These are phyloP conservation scores for Trichophyton schoenleinii DNA, from an alignment of 2,329 filamentous ascomycete genomes.

Conservation along the genomic window DNA sequence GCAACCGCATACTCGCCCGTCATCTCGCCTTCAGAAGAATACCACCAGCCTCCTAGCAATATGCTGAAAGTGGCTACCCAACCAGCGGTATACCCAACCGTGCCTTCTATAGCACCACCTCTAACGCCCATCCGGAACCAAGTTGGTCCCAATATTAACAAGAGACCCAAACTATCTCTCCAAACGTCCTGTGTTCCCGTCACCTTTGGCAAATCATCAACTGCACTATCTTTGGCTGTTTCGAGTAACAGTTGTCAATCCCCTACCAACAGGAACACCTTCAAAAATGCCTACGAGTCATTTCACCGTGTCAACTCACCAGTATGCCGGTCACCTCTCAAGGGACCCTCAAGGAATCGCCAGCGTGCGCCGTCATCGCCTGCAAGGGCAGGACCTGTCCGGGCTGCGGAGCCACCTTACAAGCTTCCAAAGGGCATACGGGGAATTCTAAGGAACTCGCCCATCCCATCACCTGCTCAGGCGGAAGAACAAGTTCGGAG, in stretches of 20 bases:
- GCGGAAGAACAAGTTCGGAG: constrained; percentile 19
- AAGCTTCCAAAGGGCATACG: constrained; percentile 33
- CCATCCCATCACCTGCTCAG: constrained; percentile 10
- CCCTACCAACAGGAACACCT: constrained; percentile 50
- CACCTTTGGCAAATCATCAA: constrained; percentile 43
- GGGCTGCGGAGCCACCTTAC: constrained; percentile 22
- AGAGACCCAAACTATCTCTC: constrained; percentile 48
- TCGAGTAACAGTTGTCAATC: constrained; percentile 39
- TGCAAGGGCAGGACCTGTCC: background rate
- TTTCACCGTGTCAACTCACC: constrained; percentile 24
- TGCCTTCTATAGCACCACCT: constrained; percentile 10
- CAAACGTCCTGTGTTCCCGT: constrained; percentile 42
- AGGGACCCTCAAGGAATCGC: background rate
- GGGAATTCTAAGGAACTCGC: constrained; percentile 38
- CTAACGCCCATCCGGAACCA: constrained; percentile 7
- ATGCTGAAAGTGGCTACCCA: constrained; percentile 10
- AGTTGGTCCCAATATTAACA: constrained; percentile 12
- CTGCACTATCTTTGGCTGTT: constrained; percentile 41
- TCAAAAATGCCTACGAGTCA: constrained; percentile 46
- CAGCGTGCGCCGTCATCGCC: background rate
- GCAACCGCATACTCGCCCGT: constrained; percentile 6
- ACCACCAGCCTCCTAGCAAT: background rate
- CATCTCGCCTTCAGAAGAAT: constrained; percentile 1
- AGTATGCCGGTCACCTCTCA: constrained; percentile 19
- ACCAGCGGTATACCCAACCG: constrained; percentile 1